Evolutionary conservation across 2,329 filamentous ascomycete species (phyloP).

Genomic region (Colletotrichum camelliae): DNA sequence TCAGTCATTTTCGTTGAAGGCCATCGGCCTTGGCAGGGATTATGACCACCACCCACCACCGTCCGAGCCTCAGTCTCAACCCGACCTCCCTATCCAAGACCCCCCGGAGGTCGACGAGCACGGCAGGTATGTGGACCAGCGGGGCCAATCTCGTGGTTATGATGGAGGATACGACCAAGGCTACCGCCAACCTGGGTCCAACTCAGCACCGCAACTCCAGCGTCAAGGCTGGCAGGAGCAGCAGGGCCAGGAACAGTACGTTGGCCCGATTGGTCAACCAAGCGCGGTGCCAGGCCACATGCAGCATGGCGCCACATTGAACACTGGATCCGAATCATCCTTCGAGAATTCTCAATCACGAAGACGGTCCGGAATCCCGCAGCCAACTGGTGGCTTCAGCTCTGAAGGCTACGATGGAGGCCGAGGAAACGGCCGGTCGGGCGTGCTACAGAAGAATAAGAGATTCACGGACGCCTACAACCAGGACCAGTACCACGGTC

Average conservation of each 20-base stretch:
- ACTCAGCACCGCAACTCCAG: conserved; percentile 33
- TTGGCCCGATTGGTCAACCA: conserved; percentile 37
- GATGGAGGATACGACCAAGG: conserved; percentile 19
- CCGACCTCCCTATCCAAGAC: conserved; percentile 58
- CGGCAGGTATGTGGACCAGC: conserved; percentile 38
- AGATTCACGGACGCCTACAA: conserved; percentile 92
- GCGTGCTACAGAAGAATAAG: conserved; percentile 78
- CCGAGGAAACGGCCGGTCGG: conserved; percentile 18
- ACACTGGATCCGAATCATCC: conserved; percentile 60
- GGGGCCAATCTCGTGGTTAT: conserved; percentile 18
- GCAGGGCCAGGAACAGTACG: conserved; percentile 42
- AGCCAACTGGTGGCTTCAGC: conserved; percentile 46
- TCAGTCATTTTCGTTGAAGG: conserved; percentile 66
- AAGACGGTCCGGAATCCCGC: conserved; percentile 44
- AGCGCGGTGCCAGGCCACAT: conserved; percentile 54
- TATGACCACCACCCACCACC: conserved; percentile 49
- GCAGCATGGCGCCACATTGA: conserved; percentile 50
- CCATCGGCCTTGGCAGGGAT: conserved; percentile 66
- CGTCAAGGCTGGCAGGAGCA: conserved; percentile 28
- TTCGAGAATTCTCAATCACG: conserved; percentile 43
- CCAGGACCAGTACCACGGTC: conserved; percentile 69
- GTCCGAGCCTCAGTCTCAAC: conserved; percentile 54
- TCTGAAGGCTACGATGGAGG: conserved; percentile 48
- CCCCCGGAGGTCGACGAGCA: conserved; percentile 43
- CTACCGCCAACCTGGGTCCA: conserved; percentile 17